Base-by-base conservation (phyloP, 495 filamentous ascomycete species). In the Corynascus novoguineensis region DNA sequence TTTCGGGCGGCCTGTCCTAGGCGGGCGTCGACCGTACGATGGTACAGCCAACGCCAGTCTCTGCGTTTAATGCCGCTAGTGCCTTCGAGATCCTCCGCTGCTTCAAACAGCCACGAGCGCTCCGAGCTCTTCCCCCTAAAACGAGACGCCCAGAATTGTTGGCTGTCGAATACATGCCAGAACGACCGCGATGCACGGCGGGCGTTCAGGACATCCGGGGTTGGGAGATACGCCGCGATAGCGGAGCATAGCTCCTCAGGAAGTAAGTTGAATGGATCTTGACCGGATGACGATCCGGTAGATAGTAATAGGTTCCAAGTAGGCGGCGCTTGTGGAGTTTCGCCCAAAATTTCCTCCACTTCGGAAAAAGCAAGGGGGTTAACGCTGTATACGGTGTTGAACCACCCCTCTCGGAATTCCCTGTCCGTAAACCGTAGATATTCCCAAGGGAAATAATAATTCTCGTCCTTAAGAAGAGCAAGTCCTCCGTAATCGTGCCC, bases 121-220 rank as follows among this genome's bases (percentile, higher is more conserved):
- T 38, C 48, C 11, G 48, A 38, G n/a, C 1, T 15, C 24, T 0
- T n/a, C 5, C 25, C 21, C 32, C 5, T 38, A 34, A 50, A 50
- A 0, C 48, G 31, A n/a, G 48, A 50, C 11, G 48, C 48, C 32
- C 48, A 50, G 12, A 50, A 50, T 11, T 50, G 48, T 22, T 38
- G 48, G 32, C 48, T 50, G 19, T 50, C n/a, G 6, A 24, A 50
- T 1, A 50, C 8, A n/a, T 6, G 1, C 29, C 47, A 50, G 10
- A 50, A 50, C 10, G 47, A 35, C n/a, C 31, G 6, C 19, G 47
- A 50, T 10, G 47, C 29, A 1, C 6, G 19, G 12, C 47, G 47
- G 11, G 27, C n/a, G 12, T 21, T 31, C 12, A 48, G 45, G 12
- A n/a, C 27, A 9, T 48, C 45, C 0, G 27, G 2, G 15, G 45